Evolutionary conservation across 225 moss, liverwort and hornwort genomes (phyloP).

Genomic region (Sphagnum contortum): DNA sequence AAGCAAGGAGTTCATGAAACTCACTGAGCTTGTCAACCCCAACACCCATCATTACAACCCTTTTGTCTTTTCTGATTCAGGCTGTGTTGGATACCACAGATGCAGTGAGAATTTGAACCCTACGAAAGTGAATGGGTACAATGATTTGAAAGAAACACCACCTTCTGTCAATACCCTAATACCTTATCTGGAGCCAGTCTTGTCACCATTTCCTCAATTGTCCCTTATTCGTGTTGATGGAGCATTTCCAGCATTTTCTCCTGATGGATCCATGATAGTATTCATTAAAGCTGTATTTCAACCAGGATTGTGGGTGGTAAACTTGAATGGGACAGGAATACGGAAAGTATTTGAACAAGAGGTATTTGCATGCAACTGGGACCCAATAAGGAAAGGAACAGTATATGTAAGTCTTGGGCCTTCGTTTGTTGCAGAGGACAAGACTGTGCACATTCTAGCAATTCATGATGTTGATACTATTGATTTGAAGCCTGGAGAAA

Average conservation of each 20-base stretch:
- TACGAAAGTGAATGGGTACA: too few species aligned
- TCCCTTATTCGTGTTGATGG: conserved; percentile 45
- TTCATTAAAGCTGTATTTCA: conserved; percentile 9
- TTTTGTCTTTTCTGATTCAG: conserved; percentile 22
- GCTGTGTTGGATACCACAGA: conserved; percentile 28
- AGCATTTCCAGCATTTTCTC: conserved; percentile 50
- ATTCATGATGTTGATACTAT: conserved; percentile 37
- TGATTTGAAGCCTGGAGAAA: conserved; percentile 18
- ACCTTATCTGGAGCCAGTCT: conserved; percentile 12
- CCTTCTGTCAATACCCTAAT: neutral
- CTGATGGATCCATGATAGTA: conserved; percentile 51
- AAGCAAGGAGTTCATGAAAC: conserved; percentile 16
- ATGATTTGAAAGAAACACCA: neutral
- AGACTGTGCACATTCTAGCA: conserved; percentile 39
- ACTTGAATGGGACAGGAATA: conserved; percentile 39
- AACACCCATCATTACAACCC: conserved; percentile 25
- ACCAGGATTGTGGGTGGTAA: conserved; percentile 27
- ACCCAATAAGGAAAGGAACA: conserved; percentile 30
- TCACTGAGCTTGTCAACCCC: conserved; percentile 23
- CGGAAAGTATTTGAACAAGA: conserved; percentile 13
- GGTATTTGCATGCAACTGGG: conserved; percentile 46
- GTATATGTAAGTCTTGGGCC: conserved; percentile 37
- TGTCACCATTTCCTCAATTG: conserved; percentile 25
- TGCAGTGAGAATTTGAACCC: conserved; percentile 19
- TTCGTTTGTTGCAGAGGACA: conserved; percentile 5